Base-by-base conservation (phyloP, 2,329 filamentous ascomycete genomes). In the Nakataea oryzae region DNA sequence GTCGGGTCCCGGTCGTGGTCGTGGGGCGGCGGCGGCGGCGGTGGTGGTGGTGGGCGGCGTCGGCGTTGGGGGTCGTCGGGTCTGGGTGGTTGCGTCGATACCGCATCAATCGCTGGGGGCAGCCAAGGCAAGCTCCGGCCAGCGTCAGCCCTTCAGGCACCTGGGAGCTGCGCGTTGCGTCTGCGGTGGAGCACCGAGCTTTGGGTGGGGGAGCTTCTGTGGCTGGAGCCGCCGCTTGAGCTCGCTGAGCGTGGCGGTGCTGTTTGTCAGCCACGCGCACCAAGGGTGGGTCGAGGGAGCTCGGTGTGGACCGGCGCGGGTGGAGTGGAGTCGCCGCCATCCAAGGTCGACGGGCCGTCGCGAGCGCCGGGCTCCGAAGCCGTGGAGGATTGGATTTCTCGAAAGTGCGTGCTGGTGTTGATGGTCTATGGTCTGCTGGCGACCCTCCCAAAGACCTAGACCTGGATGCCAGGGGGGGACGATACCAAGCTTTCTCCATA, bases 101-200 rank as follows among this genome's bases (percentile, higher is more conserved):
- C 41, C 41, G 41, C 41, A 50, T 50, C 41, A 17, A 50, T n/a
- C n/a, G n/a, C n/a, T n/a, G 41, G 41, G 41, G 41, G 17, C 8
- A 12, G 30, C 4, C 41, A 50, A 50, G 41, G 41, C 41, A 50
- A 50, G 41, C 41, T 50, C 41, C 34, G 21, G 41, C 41, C 41
- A 50, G 41, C 41, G 41, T 50, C 41, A 50, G 41, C 41, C 29
- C 60, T 65, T 63, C 63, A 65, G 63, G 63, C 63, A 62, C 59
- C 58, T 60, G 63, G 30, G 63, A 64, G 64, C 61, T 65, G 64
- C 61, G 64, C 60, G 64, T 62, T 65, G 58, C 62, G 50, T 58
- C n/a, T 27, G 56, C 6, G 3, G 41, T 50, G 41, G 41, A 21
- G n/a, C n/a, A n/a, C n/a, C n/a, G 41, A 50, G 41, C 41, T 50